Conservation (phyloP, 2,329 filamentous ascomycete genomes). For the Beauveria medogensis region DNA sequence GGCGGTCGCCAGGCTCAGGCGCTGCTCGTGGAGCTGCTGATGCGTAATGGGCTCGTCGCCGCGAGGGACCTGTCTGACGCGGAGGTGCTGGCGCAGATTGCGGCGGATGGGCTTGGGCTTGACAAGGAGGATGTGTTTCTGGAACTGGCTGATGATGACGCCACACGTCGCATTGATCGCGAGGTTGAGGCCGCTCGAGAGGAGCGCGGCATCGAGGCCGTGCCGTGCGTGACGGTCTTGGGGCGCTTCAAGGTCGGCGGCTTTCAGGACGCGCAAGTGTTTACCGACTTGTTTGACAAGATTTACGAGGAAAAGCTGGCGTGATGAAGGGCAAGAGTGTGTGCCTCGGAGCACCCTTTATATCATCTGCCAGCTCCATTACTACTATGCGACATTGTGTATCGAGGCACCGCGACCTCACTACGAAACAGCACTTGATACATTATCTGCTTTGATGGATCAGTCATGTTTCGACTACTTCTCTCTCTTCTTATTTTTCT, state of each 20-base stretch:
- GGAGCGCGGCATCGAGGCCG: constrained; percentile 46
- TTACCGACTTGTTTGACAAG: constrained; percentile 58
- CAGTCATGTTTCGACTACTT: background rate
- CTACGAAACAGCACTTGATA: background rate
- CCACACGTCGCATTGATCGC: constrained; percentile 22
- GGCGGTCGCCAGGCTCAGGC: constrained; percentile 27
- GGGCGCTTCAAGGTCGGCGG: constrained; percentile 61
- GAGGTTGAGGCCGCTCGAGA: constrained; percentile 22
- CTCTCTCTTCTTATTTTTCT: background rate
- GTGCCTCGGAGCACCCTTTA: too few relatives aligned
- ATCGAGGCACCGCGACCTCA: background rate
- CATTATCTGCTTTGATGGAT: background rate
- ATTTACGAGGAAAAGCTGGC: constrained; percentile 25
- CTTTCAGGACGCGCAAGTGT: constrained; percentile 58
- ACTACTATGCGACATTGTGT: background rate
- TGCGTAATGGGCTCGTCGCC: constrained; percentile 33
- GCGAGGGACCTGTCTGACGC: constrained; percentile 34
- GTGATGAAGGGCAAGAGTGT: background rate
- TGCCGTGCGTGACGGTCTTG: constrained; percentile 68
- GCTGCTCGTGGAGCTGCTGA: constrained; percentile 33
- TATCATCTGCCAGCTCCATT: too few relatives aligned
- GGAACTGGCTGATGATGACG: constrained; percentile 23
- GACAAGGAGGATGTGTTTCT: constrained; percentile 19
- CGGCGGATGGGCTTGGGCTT: constrained; percentile 24
- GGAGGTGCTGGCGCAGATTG: constrained; percentile 29